A percentile compares a stretch with the other conserved stretches of the same genome.
These are phyloP conservation scores for Cicer bijugum DNA, from an alignment of 306 rosid genomes.

Conservation along the genomic window DNA sequence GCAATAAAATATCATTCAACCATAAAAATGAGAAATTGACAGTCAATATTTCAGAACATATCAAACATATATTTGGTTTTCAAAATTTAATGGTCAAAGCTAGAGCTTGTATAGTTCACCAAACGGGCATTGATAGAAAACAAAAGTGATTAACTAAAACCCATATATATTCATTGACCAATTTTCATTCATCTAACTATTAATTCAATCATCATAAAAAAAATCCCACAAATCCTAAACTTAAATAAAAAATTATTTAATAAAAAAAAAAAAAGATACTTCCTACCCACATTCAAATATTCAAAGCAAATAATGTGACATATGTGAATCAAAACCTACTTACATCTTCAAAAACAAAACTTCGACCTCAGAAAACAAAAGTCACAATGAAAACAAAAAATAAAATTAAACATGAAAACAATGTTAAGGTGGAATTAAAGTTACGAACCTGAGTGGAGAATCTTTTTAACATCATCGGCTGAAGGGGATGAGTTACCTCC, in stretches of 20 bases:
- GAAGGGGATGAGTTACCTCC: conserved; percentile 67
- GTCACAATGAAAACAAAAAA: background rate
- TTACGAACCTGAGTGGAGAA: conserved; percentile 45
- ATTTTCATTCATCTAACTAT: background rate
- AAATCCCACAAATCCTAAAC: background rate
- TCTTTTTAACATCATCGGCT: conserved; percentile 52
- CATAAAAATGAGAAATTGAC: background rate
- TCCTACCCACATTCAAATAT: background rate
- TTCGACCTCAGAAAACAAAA: background rate
- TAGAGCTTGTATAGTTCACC: too few relatives aligned
- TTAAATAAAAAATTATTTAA: background rate
- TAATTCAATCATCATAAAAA: background rate
- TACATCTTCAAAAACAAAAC: background rate
- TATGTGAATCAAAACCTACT: background rate
- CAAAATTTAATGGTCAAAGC: too few relatives aligned
- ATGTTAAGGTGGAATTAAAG: background rate
- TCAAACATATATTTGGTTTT: too few relatives aligned
- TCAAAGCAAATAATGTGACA: background rate
- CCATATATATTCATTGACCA: background rate
- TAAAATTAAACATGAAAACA: background rate
- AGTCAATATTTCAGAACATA: background rate
- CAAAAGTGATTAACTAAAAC: background rate
- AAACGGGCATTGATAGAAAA: background rate
- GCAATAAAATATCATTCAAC: conserved; percentile 11
- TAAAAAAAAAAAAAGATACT: background rate